Base-by-base conservation (phyloP, 352 stramenopile genomes). In the Pythium insidiosum region DNA sequence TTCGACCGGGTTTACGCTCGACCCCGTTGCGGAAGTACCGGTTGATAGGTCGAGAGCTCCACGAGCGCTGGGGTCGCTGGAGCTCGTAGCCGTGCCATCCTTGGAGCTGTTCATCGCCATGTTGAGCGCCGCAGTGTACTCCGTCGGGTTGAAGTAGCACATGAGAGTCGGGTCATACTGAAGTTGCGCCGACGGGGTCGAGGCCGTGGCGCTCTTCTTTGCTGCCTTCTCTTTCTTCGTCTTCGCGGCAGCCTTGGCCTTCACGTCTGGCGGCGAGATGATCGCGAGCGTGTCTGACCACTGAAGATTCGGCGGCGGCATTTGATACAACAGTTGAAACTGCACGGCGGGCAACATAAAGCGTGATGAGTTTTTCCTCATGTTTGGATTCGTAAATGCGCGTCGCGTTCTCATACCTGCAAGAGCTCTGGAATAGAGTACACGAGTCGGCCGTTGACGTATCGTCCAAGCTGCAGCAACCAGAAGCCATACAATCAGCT, bases 131-230 rank as follows among this genome's bases (percentile, higher is more conserved):
- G 75, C 66, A 3, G 75, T 51, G 50, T 88, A 88, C 46, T 88
- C 75, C 30, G 59, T 84, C 34, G 75, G 75, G 36, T 87, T 90
- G 45, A 88, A 90, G 42, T 86, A 88, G 25, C 69, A 77, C 44
- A 82, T 62, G 36, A 87, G 66, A 6, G 72, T 82, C 36, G 78
- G 64, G 25, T 88, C 78, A 56, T 87, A 90, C 48, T 74, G 70
- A 50, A 82, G 48, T 23, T 59, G 71, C 40, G 26, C 21, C 4
- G 29, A 7, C n/a, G 40, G 43, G 19, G 58, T 53, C 41, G 13
- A 52, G 22, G 34, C 58, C 34, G 4, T 46, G 36, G 21, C 62
- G 22, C 23, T 28, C 38, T 82, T 84, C 36, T 66, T 63, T 38
- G 67, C 66, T 23, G 61, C 71, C 30, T 66, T 63, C 35, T 65